Conservation (phyloP, 345 rosid genomes). For the Syzygium oleosum region DNA sequence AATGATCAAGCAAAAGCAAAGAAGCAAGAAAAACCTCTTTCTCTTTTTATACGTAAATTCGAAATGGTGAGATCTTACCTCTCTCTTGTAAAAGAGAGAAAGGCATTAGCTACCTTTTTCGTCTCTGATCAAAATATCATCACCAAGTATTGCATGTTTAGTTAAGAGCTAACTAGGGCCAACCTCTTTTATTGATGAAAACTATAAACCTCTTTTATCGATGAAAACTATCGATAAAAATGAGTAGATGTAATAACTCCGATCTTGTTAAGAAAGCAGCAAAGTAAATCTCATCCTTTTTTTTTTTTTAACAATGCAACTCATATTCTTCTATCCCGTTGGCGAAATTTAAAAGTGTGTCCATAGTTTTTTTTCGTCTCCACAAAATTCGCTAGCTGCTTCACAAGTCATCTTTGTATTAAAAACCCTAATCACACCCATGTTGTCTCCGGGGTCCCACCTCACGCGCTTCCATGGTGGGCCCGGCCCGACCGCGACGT, state of each 20-base stretch:
- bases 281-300: neutral
- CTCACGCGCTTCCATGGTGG: conserved; percentile 25
- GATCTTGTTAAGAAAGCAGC: neutral
- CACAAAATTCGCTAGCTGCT: neutral
- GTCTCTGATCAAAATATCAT: neutral
- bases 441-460: conserved; percentile 25
- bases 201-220: neutral
- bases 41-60: neutral
- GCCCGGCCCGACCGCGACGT: neutral
- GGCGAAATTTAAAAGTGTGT: neutral
- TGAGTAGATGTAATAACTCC: neutral
- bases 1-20: neutral
- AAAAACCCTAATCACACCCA: conserved; percentile 6
- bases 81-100: neutral
- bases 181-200: neutral
- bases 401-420: neutral
- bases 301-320: too few species aligned
- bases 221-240: neutral
- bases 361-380: neutral
- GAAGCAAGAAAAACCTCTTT: neutral
- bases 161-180: neutral
- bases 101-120: neutral
- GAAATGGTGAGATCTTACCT: neutral
- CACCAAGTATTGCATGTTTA: neutral
- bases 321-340: neutral